Base-by-base conservation (phyloP, 495 filamentous ascomycete species). In the Pyrenopolyporus hunteri region DNA sequence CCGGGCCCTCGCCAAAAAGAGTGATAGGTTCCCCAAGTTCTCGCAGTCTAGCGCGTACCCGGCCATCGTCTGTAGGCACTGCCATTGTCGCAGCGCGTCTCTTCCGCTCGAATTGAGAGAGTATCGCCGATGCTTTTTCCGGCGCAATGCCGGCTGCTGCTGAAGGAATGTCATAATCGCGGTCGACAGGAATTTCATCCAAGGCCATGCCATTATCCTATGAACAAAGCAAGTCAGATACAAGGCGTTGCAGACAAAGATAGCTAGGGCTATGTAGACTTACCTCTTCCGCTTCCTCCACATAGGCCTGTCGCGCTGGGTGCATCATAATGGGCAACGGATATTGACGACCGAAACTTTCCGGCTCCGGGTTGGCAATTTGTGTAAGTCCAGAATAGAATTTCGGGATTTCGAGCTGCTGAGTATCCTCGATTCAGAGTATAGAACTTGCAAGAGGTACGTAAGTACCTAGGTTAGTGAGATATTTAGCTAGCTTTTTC, bases 41-140 rank as follows among this genome's bases (percentile, higher is more conserved):
- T 64, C 95, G 87, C 47, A 98, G 77, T 29, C 85, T 85, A 19
- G 83, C 77, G 32, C 92, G 89, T 29, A 99, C 93, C 60, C 89
- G 86, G 22, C 82, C 89, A 79, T 99, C 95, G 66, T 96, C 92
- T 47, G 94, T 99, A 3, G 94, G 94, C 2, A 99, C 95, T n/a
- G 87, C 87, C 66, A 97, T 92, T 9, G 89, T 87, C 7, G 93
- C 93, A 4, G 91, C 93, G 69, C 89, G 82, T 59, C 92, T 84
- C 74, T 94, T 95, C 11, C 93, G 88, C 54, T 90, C 86, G 72
- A 98, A 93, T 69, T 98, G 94, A 19, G 86, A 88, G 4, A 95
- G 78, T 46, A 98, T 88, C 1, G 92, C 91, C 7, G 91, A 93
- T 10, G 93, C 93, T 60, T 90, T 88, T 69, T 96, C 91, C 1